Base-by-base conservation (phyloP, 768 basidiomycete genomes). In the Ramaria rubella region DNA sequence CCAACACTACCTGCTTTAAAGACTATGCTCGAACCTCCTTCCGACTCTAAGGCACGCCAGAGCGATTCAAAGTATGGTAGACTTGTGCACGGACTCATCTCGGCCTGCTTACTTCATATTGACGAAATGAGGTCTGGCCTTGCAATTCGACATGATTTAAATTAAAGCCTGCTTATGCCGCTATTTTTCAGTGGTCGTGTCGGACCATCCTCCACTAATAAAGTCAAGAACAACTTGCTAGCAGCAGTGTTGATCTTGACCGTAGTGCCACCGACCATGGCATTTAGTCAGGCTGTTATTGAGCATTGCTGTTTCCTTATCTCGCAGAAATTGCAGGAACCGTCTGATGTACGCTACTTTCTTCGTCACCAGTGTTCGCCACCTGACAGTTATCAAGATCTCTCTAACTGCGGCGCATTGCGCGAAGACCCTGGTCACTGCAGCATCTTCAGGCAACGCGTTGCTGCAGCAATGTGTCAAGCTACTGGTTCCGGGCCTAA, bases 381-480 rank as follows among this genome's bases (percentile, higher is more conserved):
- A n/a, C 60, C 12, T 49, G 26, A 6, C 49, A 23, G 9, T 26
- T 27, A 33, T 14, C 19, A 27, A 96, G 90, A 74, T 84, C 38
- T 83, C 87, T 1, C 67, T 91, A n/a, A 90, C 89, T 2, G 93
- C 94, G 1, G 81, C 87, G 2, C 92, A 98, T 63, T 97, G 95
- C 64, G 82, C 88, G 1, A 90, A 88, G 65, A 94, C 94, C 0
- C 72, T 97, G 40, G 77, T 91, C 33, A 68, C 81, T 5, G 84
- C 94, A 2, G 86, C 91, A 0, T 73, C 78, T 2, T 73, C 83
- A 2, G 85, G 83, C 4, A 85, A 81, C 52, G 70, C 79, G 1
- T 70, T 85, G 11, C 78, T 98, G 21, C 81, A 83, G 15, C 82
- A 86, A 57, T 90, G 87, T 61, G 76, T 81, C 6, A 77, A 81